Evolutionary conservation across 2,329 filamentous ascomycete species (phyloP).

Genomic region (Pseudohalonectria lignicola): DNA sequence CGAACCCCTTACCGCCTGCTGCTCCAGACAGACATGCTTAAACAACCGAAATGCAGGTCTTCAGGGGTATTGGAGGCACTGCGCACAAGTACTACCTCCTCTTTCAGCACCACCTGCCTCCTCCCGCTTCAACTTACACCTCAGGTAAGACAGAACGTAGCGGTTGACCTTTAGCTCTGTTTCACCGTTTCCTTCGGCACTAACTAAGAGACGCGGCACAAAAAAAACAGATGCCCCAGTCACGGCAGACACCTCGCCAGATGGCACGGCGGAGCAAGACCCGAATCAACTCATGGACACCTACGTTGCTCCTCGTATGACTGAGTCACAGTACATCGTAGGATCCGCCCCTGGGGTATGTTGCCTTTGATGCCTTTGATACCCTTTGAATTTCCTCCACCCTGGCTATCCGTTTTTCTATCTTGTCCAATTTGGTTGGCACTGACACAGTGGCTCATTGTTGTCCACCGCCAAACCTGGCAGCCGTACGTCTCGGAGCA

Average conservation of each 20-base stretch:
- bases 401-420: no score
- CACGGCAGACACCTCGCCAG: conserved; percentile 31
- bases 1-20: no score
- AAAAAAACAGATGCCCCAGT: conserved; percentile 37
- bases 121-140: conserved; percentile 76
- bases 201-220: conserved; percentile 5
- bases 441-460: no score
- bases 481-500: conserved; percentile 83
- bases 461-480: no score
- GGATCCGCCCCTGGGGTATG: conserved; percentile 63
- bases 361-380: no score
- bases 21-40: neutral
- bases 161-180: conserved; percentile 23
- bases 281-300: conserved; percentile 62
- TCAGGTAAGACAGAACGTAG: conserved; percentile 48
- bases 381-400: no score
- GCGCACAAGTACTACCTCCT: conserved; percentile 98
- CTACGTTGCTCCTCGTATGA: conserved; percentile 49
- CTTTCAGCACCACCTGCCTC: conserved; percentile 89
- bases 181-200: conserved; percentile 12
- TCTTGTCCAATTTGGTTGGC: no score
- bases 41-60: conserved; percentile 44
- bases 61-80: conserved; percentile 80
- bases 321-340: conserved; percentile 66
- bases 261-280: conserved; percentile 53